Percentiles rank a stretch among this genome's conserved stretches.
Evolutionary conservation across 257 asterid species (phyloP).

Genomic region (Jasminum sambac): DNA sequence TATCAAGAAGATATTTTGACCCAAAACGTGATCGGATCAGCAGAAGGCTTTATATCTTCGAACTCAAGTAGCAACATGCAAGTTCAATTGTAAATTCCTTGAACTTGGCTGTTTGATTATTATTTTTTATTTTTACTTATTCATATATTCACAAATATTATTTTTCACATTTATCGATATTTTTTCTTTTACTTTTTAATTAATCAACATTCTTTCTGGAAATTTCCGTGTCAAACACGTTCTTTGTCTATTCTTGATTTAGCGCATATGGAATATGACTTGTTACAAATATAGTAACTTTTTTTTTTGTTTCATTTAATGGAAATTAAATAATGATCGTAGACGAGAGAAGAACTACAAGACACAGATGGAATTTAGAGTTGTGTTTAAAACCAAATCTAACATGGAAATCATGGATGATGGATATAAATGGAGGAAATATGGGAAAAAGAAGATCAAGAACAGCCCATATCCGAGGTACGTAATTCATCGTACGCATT

Average conservation of each 20-base stretch:
- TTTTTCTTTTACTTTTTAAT: too few species aligned
- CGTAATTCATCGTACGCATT: too few species aligned
- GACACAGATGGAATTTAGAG: slow-evolving; percentile 19
- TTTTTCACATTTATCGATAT: too few species aligned
- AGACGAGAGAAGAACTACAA: slow-evolving; percentile 25
- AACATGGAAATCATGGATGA: slow-evolving; percentile 58
- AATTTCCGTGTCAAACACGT: too few species aligned
- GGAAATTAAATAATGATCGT: neutral
- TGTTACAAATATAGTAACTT: neutral
- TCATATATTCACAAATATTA: too few species aligned
- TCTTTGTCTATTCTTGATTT: too few species aligned
- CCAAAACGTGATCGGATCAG: neutral
- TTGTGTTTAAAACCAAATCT: slow-evolving; percentile 51
- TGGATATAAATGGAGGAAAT: slow-evolving; percentile 74
- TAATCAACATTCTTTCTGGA: too few species aligned
- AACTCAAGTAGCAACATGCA: slow-evolving; percentile 14
- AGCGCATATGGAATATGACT: neutral
- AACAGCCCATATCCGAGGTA: slow-evolving; percentile 57
- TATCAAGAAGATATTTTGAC: neutral
- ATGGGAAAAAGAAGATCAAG: slow-evolving; percentile 71
- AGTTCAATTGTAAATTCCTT: neutral
- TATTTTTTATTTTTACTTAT: neutral
- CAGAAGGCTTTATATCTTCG: neutral
- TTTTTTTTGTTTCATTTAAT: neutral
- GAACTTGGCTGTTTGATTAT: too few species aligned